Evolutionary conservation across 2,329 filamentous ascomycete species (phyloP), one percentile per base, ranked within the genome.

Genomic region (Aureobasidium melanogenum): DNA sequence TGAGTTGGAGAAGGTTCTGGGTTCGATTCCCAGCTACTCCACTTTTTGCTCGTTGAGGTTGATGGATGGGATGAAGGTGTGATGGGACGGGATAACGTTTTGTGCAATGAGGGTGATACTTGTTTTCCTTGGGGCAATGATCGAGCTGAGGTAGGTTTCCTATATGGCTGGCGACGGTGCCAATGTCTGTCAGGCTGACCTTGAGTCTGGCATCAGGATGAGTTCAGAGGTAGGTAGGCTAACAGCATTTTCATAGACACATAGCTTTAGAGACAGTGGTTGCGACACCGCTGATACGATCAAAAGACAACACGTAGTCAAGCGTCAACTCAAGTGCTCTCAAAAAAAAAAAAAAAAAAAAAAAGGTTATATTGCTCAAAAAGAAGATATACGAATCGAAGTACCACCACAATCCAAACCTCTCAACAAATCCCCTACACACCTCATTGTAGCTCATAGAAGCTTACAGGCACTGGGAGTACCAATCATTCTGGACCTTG

Each of bases 381-480:
- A 32, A 8, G 30, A 32, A 36, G n/a, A 50, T n/a, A 50, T 36
- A 43, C 17, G 47, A 50, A 34, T 3, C 5, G 47, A 34, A 44
- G 15, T 17, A 55, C 26, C 30, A 54, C 10, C 32, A n/a, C 32
- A 44, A 34, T 10, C 15, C 28, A 44, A 7, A 7, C 24, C 24
- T 9, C 7, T 32, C 14, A 54, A 30, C 22, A 39, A 5, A 30
- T 1, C 8, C 26, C 15, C 38, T 10, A 24, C n/a, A 32, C 36
- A 9, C 10, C n/a, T 24, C 12, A 4, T 5, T 19, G 3, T 34
- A 1, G 12, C 5, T 1, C 2, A 14, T n/a, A 9, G 19, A 7
- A 43, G 10, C 41, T 38, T 26, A 63, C 9, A 64, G 34, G 59
- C 74, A 76, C 67, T 76, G 74, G 6, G 69, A 74, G 64, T 76